A percentile compares a stretch with the other conserved stretches of the same genome.
These are phyloP conservation scores for Apiosordaria backusii DNA, from an alignment of 495 filamentous ascomycete species.

Conservation along the genomic window DNA sequence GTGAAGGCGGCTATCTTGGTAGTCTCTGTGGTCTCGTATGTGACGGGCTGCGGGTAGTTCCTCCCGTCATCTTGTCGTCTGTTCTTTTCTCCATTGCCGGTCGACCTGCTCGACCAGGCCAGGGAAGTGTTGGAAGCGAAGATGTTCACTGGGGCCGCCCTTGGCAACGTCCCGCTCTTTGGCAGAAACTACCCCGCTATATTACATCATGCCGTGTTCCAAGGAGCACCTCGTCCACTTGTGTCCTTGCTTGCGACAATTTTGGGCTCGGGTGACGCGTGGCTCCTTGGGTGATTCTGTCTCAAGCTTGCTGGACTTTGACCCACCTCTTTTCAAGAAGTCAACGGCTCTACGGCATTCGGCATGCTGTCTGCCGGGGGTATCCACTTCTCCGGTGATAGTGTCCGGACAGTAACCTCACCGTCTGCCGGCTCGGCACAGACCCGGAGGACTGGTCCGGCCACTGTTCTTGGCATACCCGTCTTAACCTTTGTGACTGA, in stretches of 20 bases:
- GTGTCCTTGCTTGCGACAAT: background rate
- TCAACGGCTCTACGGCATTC: background rate
- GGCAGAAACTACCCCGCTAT: background rate
- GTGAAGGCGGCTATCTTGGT: too few relatives aligned
- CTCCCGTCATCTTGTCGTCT: background rate
- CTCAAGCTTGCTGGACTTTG: background rate
- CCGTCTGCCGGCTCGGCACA: background rate
- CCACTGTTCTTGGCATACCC: background rate
- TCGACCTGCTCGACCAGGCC: background rate
- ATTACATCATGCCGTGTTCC: conserved; percentile 7
- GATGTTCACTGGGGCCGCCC: background rate
- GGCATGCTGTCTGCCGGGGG: background rate
- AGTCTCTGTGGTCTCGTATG: background rate
- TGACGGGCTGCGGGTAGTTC: background rate
- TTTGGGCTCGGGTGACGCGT: background rate
- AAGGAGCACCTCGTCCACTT: background rate
- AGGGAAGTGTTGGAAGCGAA: background rate
- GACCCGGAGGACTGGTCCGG: background rate
- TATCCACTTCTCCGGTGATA: background rate
- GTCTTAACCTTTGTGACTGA: background rate
- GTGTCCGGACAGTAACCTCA: background rate
- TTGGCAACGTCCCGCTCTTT: background rate
- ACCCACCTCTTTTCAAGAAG: background rate
- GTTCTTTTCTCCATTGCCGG: background rate
- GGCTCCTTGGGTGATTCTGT: background rate